phyloP scores from a whole-genome alignment of 148 eudicot species.

The Chenopodium quinoa region DNA sequence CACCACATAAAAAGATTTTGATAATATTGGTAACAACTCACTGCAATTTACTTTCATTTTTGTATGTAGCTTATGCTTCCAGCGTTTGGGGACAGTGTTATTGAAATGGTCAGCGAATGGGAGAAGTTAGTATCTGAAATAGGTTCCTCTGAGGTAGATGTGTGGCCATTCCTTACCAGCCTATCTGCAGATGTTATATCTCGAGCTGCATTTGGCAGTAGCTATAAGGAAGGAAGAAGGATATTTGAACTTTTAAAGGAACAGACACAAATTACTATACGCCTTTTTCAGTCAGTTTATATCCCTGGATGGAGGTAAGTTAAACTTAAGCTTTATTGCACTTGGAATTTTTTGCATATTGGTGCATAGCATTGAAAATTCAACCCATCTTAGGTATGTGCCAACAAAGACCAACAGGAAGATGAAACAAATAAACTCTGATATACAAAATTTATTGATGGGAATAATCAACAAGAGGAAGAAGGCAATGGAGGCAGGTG shows the following conservation, averaged over 20 bases:
- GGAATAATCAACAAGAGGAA: constrained; percentile 29
- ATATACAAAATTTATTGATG: constrained; percentile 22
- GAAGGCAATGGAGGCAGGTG: constrained; percentile 36
- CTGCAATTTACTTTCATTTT: background rate
- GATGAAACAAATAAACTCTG: constrained; percentile 12
- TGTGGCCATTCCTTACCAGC: constrained; percentile 32
- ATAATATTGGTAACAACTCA: no score
- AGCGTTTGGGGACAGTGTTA: constrained; percentile 27
- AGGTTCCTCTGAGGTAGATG: constrained; percentile 38
- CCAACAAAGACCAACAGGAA: constrained; percentile 35
- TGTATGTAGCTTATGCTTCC: constrained; percentile 39
- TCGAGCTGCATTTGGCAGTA: constrained; percentile 46
- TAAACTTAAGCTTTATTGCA: background rate
- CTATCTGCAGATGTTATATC: constrained; percentile 41
- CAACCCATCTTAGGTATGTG: constrained; percentile 13
- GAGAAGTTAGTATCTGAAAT: constrained; percentile 28
- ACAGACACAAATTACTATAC: constrained; percentile 12
- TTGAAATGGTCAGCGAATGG: constrained; percentile 39
- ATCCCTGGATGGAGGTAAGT: constrained; percentile 43
- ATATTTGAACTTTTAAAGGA: constrained; percentile 41
- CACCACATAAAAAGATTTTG: background rate
- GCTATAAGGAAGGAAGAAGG: constrained; percentile 38
- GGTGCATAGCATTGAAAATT: background rate
- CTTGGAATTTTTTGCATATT: background rate
- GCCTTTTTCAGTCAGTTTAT: constrained; percentile 10